These are phyloP conservation scores for Mycosphaerella sp. DNA, from an alignment of 2,329 filamentous ascomycete species.

Conservation along the genomic window DNA sequence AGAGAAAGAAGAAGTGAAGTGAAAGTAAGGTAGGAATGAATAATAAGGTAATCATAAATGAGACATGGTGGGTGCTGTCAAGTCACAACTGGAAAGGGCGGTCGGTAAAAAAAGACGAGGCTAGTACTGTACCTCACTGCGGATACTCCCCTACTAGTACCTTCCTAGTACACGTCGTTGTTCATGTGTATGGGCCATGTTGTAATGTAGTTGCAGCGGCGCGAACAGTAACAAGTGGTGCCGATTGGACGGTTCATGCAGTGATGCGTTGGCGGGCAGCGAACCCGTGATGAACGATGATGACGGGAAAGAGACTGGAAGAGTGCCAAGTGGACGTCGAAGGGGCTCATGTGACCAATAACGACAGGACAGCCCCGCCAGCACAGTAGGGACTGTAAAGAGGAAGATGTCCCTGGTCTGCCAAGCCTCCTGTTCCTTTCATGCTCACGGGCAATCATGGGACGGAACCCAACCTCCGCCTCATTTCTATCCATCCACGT, in stretches of 20 bases:
- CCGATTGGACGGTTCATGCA: constrained; percentile 19
- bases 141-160: constrained; percentile 3
- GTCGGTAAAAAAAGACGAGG: constrained; percentile 7
- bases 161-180: background rate
- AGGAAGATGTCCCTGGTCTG: too few species aligned
- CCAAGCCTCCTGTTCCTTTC: too few species aligned
- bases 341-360: background rate
- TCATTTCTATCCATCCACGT: too few species aligned
- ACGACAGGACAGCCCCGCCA: too few species aligned
- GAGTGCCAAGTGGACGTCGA: too few species aligned
- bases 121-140: constrained; percentile 12
- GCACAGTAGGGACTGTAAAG: too few species aligned
- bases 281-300: background rate
- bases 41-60: background rate
- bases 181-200: constrained; percentile 11
- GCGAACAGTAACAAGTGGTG: constrained; percentile 6
- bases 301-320: too few species aligned
- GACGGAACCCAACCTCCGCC: too few species aligned
- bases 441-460: too few species aligned
- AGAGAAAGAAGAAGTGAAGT: background rate
- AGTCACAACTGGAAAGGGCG: background rate
- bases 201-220: constrained; percentile 13
- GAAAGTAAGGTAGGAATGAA: too few species aligned
- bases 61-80: constrained; percentile 8
- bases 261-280: constrained; percentile 15